A percentile compares a stretch with the other conserved stretches of the same genome.
Evolutionary conservation across 805 yeast species (phyloP).

Genomic region (Saccharomycopsis schoenii): DNA sequence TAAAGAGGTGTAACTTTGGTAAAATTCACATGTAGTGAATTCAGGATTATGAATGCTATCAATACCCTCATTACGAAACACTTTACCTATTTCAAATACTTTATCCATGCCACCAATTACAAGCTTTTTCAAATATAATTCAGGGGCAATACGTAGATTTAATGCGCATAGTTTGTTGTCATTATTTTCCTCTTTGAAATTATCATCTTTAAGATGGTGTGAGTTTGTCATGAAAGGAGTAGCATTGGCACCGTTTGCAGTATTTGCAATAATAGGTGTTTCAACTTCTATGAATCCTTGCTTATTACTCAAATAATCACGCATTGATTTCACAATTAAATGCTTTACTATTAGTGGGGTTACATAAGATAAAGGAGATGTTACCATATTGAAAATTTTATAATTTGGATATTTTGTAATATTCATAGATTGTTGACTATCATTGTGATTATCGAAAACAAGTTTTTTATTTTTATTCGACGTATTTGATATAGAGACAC

Average conservation of each 20-base stretch:
- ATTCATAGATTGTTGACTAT: neutral
- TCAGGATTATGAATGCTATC: constrained; percentile 99
- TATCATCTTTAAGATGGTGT: constrained; percentile 21
- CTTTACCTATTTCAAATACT: constrained; percentile 97
- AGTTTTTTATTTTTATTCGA: no score
- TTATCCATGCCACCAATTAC: constrained; percentile 98
- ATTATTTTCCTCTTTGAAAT: neutral
- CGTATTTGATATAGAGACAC: neutral
- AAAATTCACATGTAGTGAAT: constrained; percentile 97
- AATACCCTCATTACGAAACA: constrained; percentile 97
- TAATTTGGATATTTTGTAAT: constrained; percentile 11
- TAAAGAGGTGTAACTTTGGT: constrained; percentile 95
- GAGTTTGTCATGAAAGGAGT: constrained; percentile 63
- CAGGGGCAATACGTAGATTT: constrained; percentile 85
- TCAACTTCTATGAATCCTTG: constrained; percentile 69
- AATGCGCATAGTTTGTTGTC: constrained; percentile 27
- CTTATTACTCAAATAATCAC: constrained; percentile 41
- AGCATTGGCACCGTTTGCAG: constrained; percentile 87
- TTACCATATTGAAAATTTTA: constrained; percentile 3
- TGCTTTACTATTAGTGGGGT: constrained; percentile 37
- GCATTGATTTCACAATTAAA: constrained; percentile 41
- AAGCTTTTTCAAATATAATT: constrained; percentile 87
- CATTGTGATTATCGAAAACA: neutral
- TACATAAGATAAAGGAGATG: neutral
- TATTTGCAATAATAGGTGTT: constrained; percentile 71